Percentiles rank a stretch among this genome's conserved stretches.
Evolutionary conservation across 2,329 filamentous ascomycete species (phyloP).

Genomic region (Exophiala oligosperma): DNA sequence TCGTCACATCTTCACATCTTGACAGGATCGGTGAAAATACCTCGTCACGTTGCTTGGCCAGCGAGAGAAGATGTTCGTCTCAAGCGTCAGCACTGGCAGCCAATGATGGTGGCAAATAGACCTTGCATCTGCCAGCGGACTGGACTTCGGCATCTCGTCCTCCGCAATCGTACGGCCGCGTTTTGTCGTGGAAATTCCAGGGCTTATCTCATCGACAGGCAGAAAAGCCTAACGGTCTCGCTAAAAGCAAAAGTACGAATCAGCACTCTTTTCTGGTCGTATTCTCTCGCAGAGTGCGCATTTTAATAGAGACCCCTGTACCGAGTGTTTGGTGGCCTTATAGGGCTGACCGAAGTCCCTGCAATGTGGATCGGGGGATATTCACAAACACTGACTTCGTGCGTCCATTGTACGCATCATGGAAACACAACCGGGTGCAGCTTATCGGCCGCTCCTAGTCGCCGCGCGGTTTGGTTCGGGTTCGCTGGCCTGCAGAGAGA

Average conservation of each 20-base stretch:
- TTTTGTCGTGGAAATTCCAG: not conserved
- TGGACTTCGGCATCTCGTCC: no score
- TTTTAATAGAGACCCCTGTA: not conserved
- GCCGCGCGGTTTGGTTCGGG: not conserved
- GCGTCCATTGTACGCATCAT: not conserved
- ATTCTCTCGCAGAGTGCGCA: not conserved
- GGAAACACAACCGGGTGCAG: slow-evolving; percentile 1
- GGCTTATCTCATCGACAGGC: not conserved
- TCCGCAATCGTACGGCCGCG: no score
- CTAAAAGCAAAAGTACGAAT: not conserved
- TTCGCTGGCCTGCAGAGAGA: slow-evolving; percentile 1
- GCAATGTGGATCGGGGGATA: not conserved
- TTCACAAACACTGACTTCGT: not conserved
- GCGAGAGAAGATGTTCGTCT: no score
- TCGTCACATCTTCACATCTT: no score
- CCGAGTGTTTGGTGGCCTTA: not conserved
- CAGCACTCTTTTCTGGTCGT: not conserved
- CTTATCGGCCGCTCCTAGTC: not conserved
- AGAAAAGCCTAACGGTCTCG: not conserved
- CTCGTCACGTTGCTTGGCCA: no score
- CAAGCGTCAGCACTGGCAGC: no score
- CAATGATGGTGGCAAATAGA: no score
- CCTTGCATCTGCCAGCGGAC: no score
- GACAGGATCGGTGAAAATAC: no score
- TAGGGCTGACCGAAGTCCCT: slow-evolving; percentile 8